Conservation (phyloP, 129 eudicot genomes). For the Helichrysum umbraculigerum region DNA sequence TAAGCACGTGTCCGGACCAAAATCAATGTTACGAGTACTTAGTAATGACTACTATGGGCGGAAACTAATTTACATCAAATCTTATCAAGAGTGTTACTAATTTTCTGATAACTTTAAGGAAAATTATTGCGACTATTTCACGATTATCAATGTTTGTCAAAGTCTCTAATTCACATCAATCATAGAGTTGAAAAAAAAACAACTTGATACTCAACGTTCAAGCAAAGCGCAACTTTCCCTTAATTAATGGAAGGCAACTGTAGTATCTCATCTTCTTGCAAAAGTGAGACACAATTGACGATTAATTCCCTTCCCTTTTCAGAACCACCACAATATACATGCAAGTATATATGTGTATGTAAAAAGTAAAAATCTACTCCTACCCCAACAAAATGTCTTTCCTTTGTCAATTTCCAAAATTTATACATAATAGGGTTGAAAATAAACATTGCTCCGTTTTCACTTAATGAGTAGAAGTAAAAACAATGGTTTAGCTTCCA, state of each 20-base stretch:
- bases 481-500: background rate
- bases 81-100: background rate
- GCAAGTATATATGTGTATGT: background rate
- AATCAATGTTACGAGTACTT: background rate
- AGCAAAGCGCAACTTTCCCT: background rate
- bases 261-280: background rate
- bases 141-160: background rate
- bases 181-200: background rate
- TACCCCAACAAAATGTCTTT: background rate
- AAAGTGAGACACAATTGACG: slow-evolving; percentile 8
- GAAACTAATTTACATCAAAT: background rate
- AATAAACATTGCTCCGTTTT: background rate
- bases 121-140: background rate
- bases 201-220: background rate
- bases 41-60: background rate
- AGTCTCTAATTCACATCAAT: background rate
- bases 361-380: background rate
- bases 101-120: background rate
- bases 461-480: too few species aligned
- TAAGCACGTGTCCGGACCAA: background rate
- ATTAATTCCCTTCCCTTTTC: background rate
- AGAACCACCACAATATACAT: background rate
- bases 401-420: background rate
- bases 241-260: background rate
- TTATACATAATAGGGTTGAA: background rate